Evolutionary conservation across 2,329 filamentous ascomycete species (phyloP).

Genomic region (Cordyceps cicadae): DNA sequence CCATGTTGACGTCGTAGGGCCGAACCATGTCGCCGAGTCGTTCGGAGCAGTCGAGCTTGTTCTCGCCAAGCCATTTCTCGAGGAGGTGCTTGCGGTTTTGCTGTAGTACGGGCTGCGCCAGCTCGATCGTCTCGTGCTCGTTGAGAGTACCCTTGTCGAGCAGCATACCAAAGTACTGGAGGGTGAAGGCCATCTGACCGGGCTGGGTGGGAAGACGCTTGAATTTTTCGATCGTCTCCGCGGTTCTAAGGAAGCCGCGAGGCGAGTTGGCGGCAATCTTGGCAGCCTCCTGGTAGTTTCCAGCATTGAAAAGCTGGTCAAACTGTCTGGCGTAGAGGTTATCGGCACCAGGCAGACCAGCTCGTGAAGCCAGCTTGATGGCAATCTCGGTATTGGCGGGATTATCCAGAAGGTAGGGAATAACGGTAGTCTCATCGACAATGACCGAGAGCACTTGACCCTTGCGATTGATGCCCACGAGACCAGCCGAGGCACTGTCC

Average conservation of each 20-base stretch:
- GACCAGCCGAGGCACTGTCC: constrained; percentile 76
- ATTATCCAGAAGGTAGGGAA: constrained; percentile 93
- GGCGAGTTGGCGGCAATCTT: constrained; percentile 97
- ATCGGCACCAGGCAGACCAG: constrained; percentile 87
- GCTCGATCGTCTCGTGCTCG: constrained; percentile 85
- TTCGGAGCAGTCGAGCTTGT: constrained; percentile 93
- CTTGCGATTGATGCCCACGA: constrained; percentile 94
- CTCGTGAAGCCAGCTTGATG: constrained; percentile 91
- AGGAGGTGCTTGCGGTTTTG: constrained; percentile 93
- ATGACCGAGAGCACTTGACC: constrained; percentile 92
- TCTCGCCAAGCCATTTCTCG: constrained; percentile 96
- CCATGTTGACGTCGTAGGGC: constrained; percentile 78
- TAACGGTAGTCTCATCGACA: constrained; percentile 83
- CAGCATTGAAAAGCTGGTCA: constrained; percentile 71
- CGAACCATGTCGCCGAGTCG: constrained; percentile 92
- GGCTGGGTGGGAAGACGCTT: constrained; percentile 75
- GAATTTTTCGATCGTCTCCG: constrained; percentile 92
- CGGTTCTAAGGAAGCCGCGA: constrained; percentile 85
- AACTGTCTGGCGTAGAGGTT: constrained; percentile 90
- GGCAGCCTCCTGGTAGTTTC: constrained; percentile 79
- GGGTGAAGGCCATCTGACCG: constrained; percentile 83
- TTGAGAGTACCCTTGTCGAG: constrained; percentile 93
- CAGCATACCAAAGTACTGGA: constrained; percentile 97
- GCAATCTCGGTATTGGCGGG: constrained; percentile 89
- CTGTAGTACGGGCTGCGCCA: constrained; percentile 82